Conservation (phyloP, 2,329 filamentous ascomycete genomes). For the Ophiostoma triangulosporum region DNA sequence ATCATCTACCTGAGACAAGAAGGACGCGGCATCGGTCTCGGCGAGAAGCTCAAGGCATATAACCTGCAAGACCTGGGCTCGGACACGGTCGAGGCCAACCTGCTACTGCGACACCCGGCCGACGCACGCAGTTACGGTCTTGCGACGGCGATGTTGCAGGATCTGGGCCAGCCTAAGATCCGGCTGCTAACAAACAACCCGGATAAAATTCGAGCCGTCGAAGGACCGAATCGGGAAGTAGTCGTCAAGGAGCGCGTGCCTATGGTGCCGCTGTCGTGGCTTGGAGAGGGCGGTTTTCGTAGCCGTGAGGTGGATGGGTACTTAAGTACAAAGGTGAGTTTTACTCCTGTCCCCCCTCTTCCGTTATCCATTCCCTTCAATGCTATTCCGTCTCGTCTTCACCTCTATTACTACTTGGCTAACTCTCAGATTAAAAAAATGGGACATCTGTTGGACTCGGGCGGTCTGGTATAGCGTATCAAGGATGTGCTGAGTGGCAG, state of each 20-base stretch:
- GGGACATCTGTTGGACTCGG: constrained; percentile 61
- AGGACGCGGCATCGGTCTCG: constrained; percentile 84
- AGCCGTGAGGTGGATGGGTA: constrained; percentile 89
- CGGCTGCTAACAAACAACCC: constrained; percentile 90
- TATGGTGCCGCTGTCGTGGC: constrained; percentile 94
- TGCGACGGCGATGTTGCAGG: constrained; percentile 86
- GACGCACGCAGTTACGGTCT: constrained; percentile 90
- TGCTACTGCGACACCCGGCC: constrained; percentile 80
- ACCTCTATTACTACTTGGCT: neutral
- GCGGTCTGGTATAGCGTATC: constrained; percentile 4
- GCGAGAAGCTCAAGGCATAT: constrained; percentile 95
- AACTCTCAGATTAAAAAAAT: constrained; percentile 62
- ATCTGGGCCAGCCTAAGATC: constrained; percentile 68
- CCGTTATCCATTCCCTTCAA: neutral
- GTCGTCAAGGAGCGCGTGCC: constrained; percentile 79
- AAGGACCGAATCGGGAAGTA: constrained; percentile 80
- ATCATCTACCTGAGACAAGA: constrained; percentile 95
- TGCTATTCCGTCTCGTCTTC: neutral
- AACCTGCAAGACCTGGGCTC: constrained; percentile 92
- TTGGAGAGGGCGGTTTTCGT: constrained; percentile 66
- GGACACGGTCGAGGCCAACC: constrained; percentile 95
- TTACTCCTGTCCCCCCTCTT: constrained; percentile 9
- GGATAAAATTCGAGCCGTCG: constrained; percentile 88
- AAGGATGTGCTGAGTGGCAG: too few relatives aligned
- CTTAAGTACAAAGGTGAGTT: constrained; percentile 75